These are phyloP conservation scores for Vickermania ingenoplastis DNA, from an alignment of 208 protist genomes.

Conservation along the genomic window DNA sequence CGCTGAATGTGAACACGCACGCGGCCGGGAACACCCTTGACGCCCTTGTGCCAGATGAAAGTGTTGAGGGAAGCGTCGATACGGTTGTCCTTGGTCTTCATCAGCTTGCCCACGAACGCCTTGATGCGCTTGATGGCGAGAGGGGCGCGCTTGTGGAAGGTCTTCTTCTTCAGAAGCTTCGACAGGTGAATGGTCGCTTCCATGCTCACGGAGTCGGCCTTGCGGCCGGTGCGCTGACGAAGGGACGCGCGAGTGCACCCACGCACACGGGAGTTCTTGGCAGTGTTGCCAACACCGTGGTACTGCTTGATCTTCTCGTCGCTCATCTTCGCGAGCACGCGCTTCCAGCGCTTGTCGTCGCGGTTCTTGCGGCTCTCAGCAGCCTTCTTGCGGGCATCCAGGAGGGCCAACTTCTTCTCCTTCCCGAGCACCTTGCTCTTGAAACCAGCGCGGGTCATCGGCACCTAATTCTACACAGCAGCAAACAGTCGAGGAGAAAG, in stretches of 20 bases:
- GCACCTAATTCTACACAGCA: too few relatives aligned
- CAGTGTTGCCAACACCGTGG: conserved; percentile 83
- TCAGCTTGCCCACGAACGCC: conserved; percentile 90
- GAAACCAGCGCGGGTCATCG: conserved; percentile 66
- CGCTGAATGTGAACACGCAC: conserved; percentile 91
- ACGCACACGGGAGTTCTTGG: conserved; percentile 75
- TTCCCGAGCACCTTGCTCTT: conserved; percentile 78
- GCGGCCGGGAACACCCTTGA: conserved; percentile 90
- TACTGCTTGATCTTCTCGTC: conserved; percentile 78
- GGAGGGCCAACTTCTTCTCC: conserved; percentile 71
- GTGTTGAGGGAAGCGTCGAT: conserved; percentile 96
- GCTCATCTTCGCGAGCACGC: conserved; percentile 80
- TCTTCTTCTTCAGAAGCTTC: conserved; percentile 93
- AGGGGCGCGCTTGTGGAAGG: conserved; percentile 96
- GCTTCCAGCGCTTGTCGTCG: conserved; percentile 86
- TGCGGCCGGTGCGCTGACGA: conserved; percentile 76
- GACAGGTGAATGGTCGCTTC: conserved; percentile 98
- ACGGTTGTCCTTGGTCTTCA: conserved; percentile 97
- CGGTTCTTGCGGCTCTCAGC: conserved; percentile 64
- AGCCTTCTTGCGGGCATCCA: conserved; percentile 66
- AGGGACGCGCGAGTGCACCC: conserved; percentile 72
- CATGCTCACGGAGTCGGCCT: conserved; percentile 82
- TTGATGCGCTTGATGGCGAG: conserved; percentile 94
- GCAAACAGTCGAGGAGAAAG: too few relatives aligned
- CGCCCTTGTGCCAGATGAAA: conserved; percentile 94